Evolutionary conservation across 371 early-diverging fungal species (phyloP).

Genomic region (Parasitella parasitica): DNA sequence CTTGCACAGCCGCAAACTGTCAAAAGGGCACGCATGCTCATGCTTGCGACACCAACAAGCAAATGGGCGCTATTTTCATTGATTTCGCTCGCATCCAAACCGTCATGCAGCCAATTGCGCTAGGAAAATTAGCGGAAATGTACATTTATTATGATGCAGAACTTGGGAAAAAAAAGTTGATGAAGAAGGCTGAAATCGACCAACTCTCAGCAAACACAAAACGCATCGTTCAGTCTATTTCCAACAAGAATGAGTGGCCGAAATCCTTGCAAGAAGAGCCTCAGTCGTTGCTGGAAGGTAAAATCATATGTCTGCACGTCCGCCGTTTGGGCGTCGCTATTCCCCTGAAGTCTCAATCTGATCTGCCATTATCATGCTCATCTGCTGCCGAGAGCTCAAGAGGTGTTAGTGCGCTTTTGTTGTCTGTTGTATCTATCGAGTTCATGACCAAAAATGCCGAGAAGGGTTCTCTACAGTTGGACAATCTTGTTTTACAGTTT

Average conservation of each 20-base stretch:
- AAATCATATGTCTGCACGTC: slow-evolving; percentile 52
- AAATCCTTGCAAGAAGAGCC: slow-evolving; percentile 40
- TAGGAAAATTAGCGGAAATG: slow-evolving; percentile 70
- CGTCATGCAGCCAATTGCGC: slow-evolving; percentile 77
- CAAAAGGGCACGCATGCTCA: slow-evolving; percentile 14
- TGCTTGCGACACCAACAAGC: slow-evolving; percentile 5
- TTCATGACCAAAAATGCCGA: slow-evolving; percentile 63
- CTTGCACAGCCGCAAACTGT: slow-evolving; percentile 4
- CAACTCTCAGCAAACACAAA: slow-evolving; percentile 67
- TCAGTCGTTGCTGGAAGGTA: slow-evolving; percentile 59
- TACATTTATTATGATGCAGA: slow-evolving; percentile 71
- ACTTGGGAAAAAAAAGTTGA: slow-evolving; percentile 59
- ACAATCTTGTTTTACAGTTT: slow-evolving; percentile 69
- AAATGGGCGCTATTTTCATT: slow-evolving; percentile 54
- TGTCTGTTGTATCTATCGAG: slow-evolving; percentile 58
- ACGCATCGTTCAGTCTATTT: slow-evolving; percentile 58
- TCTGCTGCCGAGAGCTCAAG: slow-evolving; percentile 1
- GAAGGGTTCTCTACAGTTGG: slow-evolving; percentile 57
- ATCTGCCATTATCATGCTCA: slow-evolving; percentile 25
- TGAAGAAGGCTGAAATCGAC: slow-evolving; percentile 56
- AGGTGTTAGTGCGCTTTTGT: slow-evolving; percentile 56
- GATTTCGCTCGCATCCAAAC: slow-evolving; percentile 64
- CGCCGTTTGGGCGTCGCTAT: slow-evolving; percentile 67
- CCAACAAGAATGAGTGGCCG: slow-evolving; percentile 53
- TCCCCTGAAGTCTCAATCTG: slow-evolving; percentile 55